These are phyloP conservation scores for Arabidopsis lyrata DNA, from an alignment of 441 rosid genomes.

Conservation along the genomic window DNA sequence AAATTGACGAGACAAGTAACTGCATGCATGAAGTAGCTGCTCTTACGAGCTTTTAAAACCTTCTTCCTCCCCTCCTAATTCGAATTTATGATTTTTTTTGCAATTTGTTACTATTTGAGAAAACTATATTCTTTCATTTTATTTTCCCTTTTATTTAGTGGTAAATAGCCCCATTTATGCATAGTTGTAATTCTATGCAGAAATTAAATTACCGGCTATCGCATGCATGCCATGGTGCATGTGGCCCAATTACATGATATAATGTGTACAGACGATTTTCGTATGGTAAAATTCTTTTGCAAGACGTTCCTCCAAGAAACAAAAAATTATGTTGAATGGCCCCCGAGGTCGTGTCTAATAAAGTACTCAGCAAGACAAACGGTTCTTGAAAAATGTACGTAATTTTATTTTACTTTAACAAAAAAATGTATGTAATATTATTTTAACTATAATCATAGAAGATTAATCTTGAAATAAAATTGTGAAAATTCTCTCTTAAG, in stretches of 20 bases:
- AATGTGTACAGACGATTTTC: neutral
- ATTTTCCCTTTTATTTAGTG: no score
- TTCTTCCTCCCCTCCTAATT: neutral
- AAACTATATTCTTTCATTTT: neutral
- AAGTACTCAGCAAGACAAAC: neutral
- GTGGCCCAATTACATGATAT: neutral
- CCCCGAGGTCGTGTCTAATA: no score
- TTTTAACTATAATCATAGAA: neutral
- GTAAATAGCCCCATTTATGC: neutral
- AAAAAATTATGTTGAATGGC: neutral
- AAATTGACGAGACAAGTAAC: conserved; percentile 26
- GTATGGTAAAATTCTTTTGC: neutral
- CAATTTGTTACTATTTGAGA: neutral
- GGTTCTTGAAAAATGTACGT: neutral
- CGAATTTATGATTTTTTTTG: neutral
- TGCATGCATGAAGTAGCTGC: conserved; percentile 35
- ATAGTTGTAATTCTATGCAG: neutral
- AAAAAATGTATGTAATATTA: neutral
- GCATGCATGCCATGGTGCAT: neutral
- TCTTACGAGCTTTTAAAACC: conserved; percentile 53
- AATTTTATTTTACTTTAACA: neutral
- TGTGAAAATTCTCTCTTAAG: neutral
- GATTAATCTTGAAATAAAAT: neutral
- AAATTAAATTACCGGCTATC: neutral
- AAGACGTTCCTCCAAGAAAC: neutral